phyloP scores from a whole-genome alignment of 257 asterid genomes.

The Solanum raphanifolium region DNA sequence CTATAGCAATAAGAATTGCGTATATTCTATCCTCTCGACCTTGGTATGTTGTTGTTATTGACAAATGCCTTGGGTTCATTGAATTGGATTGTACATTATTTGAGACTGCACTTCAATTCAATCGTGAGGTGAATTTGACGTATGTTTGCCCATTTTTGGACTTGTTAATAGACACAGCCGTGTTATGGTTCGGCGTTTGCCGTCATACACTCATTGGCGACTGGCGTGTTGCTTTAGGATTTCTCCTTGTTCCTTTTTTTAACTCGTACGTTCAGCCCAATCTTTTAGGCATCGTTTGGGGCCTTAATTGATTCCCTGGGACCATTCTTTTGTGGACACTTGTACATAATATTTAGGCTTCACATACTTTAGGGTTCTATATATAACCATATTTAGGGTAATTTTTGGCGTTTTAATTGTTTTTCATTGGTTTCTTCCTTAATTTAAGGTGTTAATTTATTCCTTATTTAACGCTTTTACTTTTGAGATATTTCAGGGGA shows the following conservation, averaged over 20 bases:
- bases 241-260: not conserved
- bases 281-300: not conserved
- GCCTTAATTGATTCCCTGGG: not conserved
- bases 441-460: not conserved
- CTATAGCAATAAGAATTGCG: not conserved
- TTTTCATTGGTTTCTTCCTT: not conserved
- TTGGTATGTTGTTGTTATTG: too few relatives aligned
- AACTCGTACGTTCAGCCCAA: not conserved
- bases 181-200: not conserved
- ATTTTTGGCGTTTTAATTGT: not conserved
- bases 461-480: not conserved
- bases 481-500: constrained; percentile 2
- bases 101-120: not conserved
- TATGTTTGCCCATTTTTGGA: not conserved
- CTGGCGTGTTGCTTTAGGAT: not conserved
- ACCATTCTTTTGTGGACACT: not conserved
- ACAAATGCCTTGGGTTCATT: not conserved
- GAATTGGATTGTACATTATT: constrained; percentile 1
- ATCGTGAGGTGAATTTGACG: not conserved
- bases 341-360: not conserved
- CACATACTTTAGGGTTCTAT: not conserved
- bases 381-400: not conserved
- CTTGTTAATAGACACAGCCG: not conserved
- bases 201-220: not conserved
- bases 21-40: not conserved